Evolutionary conservation across 371 early-diverging fungal species (phyloP).

Genomic region (Mucor saturninus): DNA sequence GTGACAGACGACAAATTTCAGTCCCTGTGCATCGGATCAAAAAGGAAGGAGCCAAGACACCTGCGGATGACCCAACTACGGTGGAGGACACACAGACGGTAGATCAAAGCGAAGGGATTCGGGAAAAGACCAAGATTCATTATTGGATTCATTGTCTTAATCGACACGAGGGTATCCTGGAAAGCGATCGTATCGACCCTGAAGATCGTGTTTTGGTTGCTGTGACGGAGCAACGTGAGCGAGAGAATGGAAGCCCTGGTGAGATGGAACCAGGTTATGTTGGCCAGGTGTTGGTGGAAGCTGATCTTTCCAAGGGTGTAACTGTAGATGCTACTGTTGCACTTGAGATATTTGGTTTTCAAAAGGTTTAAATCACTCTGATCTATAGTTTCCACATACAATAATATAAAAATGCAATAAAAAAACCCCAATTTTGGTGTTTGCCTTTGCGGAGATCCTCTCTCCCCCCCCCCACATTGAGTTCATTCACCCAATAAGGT

Average conservation of each 20-base stretch:
- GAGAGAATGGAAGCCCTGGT: conserved; percentile 23
- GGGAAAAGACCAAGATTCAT: conserved; percentile 36
- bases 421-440: too few relatives aligned
- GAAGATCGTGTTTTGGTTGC: conserved; percentile 50
- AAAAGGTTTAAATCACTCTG: conserved; percentile 17
- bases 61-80: background rate
- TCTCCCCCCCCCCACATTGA: too few relatives aligned
- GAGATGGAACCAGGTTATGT: conserved; percentile 38
- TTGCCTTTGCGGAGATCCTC: too few relatives aligned
- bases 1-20: conserved; percentile 21
- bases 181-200: conserved; percentile 34
- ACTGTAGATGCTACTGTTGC: conserved; percentile 37
- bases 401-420: too few relatives aligned
- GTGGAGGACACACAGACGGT: too few relatives aligned
- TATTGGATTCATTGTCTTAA: conserved; percentile 52
- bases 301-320: conserved; percentile 14
- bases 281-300: conserved; percentile 33
- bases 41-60: conserved; percentile 1
- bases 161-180: conserved; percentile 33
- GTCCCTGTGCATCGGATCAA: conserved; percentile 8
- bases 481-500: too few relatives aligned
- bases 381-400: background rate
- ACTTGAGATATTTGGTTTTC: conserved; percentile 43
- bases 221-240: conserved; percentile 40
- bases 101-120: background rate